phyloP scores from a whole-genome alignment of 192 early-diverging fungal species.

The Physocladia obscura region DNA sequence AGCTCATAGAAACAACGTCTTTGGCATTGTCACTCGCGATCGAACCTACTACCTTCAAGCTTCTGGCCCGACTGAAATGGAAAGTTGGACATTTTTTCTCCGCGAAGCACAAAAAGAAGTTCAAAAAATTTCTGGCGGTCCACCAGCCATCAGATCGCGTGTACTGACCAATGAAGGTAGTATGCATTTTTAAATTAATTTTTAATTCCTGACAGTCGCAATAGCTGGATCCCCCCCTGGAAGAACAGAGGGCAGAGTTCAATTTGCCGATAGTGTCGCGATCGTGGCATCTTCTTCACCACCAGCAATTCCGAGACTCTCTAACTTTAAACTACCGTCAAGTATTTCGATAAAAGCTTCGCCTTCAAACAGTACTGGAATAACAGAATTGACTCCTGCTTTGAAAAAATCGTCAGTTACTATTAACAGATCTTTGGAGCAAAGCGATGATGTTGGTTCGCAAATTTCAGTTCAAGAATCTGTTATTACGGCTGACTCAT shows the following conservation, averaged over 20 bases:
- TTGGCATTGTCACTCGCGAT: constrained; percentile 74
- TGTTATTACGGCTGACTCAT: constrained; percentile 31
- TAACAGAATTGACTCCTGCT: not conserved
- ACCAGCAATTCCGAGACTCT: not conserved
- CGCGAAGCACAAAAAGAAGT: constrained; percentile 30
- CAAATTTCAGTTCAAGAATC: constrained; percentile 37
- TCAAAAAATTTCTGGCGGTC: constrained; percentile 17
- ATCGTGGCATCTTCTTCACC: not conserved
- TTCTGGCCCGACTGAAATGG: constrained; percentile 50
- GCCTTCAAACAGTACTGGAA: not conserved
- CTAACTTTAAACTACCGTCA: not conserved
- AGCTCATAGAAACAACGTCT: constrained; percentile 67
- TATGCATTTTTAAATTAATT: not conserved
- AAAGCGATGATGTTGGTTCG: constrained; percentile 20
- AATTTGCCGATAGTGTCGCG: constrained; percentile 19
- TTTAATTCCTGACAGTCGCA: not conserved
- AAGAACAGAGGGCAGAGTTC: constrained; percentile 10
- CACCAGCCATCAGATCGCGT: constrained; percentile 11
- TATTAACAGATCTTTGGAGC: not conserved
- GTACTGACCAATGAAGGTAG: not conserved
- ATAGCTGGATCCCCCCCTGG: not conserved
- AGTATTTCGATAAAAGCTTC: not conserved
- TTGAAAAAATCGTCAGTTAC: not conserved
- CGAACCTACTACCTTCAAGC: constrained; percentile 74
- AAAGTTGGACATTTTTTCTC: constrained; percentile 60